Evolutionary conservation across 2,329 filamentous ascomycete species (phyloP).

Genomic region (Fusarium abutilonis): DNA sequence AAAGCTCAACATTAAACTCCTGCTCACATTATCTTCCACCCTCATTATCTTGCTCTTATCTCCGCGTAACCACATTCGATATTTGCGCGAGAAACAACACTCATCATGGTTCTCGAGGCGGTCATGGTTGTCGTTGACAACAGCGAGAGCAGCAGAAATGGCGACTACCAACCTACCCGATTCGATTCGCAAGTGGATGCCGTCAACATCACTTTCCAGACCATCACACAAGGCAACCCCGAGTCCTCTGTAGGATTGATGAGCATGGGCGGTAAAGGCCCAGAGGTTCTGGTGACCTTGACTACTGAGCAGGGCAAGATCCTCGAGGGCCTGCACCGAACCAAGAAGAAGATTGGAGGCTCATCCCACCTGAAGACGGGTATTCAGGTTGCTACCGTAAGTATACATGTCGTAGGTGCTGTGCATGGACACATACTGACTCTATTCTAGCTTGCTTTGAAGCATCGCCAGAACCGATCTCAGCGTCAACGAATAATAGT

Average conservation of each 20-base stretch:
- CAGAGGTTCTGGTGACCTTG: conserved; percentile 94
- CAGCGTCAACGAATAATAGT: conserved; percentile 97
- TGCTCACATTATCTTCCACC: conserved; percentile 1
- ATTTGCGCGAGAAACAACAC: conserved; percentile 45
- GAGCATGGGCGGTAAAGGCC: conserved; percentile 98
- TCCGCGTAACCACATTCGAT: conserved; percentile 6
- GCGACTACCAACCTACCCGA: conserved; percentile 88
- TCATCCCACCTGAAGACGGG: conserved; percentile 88
- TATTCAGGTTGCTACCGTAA: conserved; percentile 92
- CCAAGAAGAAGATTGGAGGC: conserved; percentile 89
- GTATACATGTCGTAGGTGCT: conserved; percentile 48
- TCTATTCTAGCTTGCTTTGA: conserved; percentile 80
- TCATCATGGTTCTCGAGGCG: conserved; percentile 96
- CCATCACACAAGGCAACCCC: conserved; percentile 93
- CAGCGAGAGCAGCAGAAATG: conserved; percentile 97
- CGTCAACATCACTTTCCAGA: conserved; percentile 93
- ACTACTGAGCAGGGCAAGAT: conserved; percentile 97
- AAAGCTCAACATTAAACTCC: conserved; percentile 36
- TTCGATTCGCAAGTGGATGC: conserved; percentile 97
- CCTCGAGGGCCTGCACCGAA: conserved; percentile 88
- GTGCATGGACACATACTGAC: conserved; percentile 18
- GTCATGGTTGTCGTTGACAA: conserved; percentile 99
- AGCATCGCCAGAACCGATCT: conserved; percentile 97
- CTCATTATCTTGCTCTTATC: conserved; percentile 6
- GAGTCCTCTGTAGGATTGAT: conserved; percentile 97